phyloP scores from a whole-genome alignment of 192 early-diverging fungal genomes.

The Lobulomyces angularis region DNA sequence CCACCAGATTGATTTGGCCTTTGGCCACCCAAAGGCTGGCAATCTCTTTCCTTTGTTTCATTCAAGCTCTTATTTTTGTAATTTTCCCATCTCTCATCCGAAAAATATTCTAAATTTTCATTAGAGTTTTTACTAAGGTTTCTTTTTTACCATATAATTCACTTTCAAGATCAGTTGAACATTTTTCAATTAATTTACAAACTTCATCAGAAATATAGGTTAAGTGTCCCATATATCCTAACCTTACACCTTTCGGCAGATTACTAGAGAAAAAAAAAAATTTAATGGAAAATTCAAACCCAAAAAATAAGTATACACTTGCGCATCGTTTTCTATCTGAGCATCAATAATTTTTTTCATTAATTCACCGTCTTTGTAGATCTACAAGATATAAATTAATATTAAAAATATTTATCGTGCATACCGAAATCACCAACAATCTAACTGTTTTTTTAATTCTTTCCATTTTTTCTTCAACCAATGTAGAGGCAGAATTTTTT shows the following conservation, averaged over 20 bases:
- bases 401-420: constrained; percentile 6
- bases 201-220: constrained; percentile 96
- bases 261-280: constrained; percentile 30
- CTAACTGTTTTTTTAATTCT: constrained; percentile 27
- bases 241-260: constrained; percentile 74
- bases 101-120: constrained; percentile 21
- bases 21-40: constrained; percentile 38
- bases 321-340: constrained; percentile 69
- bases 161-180: constrained; percentile 25
- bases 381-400: too few species aligned
- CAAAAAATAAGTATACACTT: constrained; percentile 38
- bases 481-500: constrained; percentile 1
- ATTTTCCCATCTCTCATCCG: constrained; percentile 38
- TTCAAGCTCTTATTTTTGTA: constrained; percentile 29
- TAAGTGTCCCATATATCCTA: constrained; percentile 98
- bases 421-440: constrained; percentile 35
- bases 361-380: constrained; percentile 76
- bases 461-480: constrained; percentile 33
- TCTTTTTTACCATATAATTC: constrained; percentile 32
- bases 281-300: neutral
- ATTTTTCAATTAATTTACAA: constrained; percentile 74
- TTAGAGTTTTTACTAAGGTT: neutral
- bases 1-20: constrained; percentile 36
- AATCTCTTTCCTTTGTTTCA: constrained; percentile 41
- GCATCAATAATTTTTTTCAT: constrained; percentile 75